Evolutionary conservation across 176 grass and related monocot species (phyloP), one percentile per base, ranked within the genome.

Genomic region (Pharus latifolius): DNA sequence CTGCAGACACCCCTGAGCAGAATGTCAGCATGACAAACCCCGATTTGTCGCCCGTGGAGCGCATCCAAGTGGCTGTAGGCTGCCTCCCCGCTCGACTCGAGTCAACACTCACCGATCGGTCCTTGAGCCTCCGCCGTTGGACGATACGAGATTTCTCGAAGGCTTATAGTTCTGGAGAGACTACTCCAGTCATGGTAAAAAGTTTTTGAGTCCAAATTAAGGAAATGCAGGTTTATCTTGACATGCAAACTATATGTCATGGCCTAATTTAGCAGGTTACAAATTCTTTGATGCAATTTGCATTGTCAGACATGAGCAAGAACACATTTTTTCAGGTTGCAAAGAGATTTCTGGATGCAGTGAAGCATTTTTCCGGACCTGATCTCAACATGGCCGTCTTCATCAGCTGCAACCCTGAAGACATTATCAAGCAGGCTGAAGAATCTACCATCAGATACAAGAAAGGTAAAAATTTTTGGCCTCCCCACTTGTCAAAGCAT

Each of bases 381-480:
- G 70, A 68, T 9, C 61, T 83, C 3, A 74, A 83, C 19, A 93
- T 93, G 94, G 83, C 71, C n/a, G 50, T 98, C 49, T 98, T 98
- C 78, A 98, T 93, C 78, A 81, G 60, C 69, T 90, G 68, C 73
- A 64, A 84, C 67, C 56, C 77, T 7, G 70, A 58, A 0, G 86
- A 90, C 53, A 67, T 92, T 73, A n/a, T 90, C 8, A 63, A 73
- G 19, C 89, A 98, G 40, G 89, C 89, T 1, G 67, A 90, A 57
- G 86, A 85, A 7, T 93, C 89, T 35, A 58, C 89, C 9, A 30
- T 71, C 59, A 74, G 94, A 62, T 92, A 88, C 72, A 47, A 88
- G 2, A 76, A 63, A 87, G 94, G 94, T 97, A 66, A 17, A 20
- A 23, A n/a, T n/a, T n/a, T n/a, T n/a, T n/a, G n/a, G n/a, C n/a